A percentile compares a stretch with the other conserved stretches of the same genome.
These are phyloP conservation scores for Boletus fagicola DNA, from an alignment of 768 basidiomycete species.

Conservation along the genomic window DNA sequence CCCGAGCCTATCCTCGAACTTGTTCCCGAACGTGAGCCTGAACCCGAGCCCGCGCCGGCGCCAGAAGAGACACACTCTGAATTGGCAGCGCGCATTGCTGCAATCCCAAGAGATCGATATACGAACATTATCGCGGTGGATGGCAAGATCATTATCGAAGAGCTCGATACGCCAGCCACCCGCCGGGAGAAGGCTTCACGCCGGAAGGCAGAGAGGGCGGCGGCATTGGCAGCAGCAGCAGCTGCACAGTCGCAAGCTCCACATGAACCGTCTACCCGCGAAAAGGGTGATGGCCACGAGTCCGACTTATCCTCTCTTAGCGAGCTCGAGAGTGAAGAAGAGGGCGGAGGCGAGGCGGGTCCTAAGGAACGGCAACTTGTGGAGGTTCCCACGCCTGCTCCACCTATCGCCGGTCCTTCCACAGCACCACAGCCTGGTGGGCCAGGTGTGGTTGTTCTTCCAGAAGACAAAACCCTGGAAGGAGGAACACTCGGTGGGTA, in stretches of 20 bases:
- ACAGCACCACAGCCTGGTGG: slow-evolving; percentile 15
- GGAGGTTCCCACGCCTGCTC: not conserved
- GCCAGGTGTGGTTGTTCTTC: slow-evolving; percentile 35
- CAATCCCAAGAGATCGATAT: slow-evolving; percentile 29
- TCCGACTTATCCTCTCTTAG: slow-evolving; percentile 49
- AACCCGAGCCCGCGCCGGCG: not conserved
- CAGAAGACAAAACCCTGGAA: slow-evolving; percentile 39
- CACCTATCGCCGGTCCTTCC: slow-evolving; percentile 10
- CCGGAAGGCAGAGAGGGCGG: slow-evolving; percentile 41
- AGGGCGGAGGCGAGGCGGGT: slow-evolving; percentile 9
- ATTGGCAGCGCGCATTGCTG: slow-evolving; percentile 29
- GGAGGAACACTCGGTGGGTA: slow-evolving; percentile 65
- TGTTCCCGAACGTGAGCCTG: not conserved
- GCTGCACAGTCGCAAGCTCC: slow-evolving; percentile 7
- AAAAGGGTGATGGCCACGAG: slow-evolving; percentile 25
- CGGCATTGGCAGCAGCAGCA: slow-evolving; percentile 27
- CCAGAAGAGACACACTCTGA: slow-evolving; percentile 14
- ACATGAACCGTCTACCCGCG: not conserved
- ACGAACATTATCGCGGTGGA: slow-evolving; percentile 35
- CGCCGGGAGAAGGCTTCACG: slow-evolving; percentile 56
- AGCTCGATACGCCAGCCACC: slow-evolving; percentile 68
- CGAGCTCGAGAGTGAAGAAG: slow-evolving; percentile 38
- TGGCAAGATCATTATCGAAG: slow-evolving; percentile 64
- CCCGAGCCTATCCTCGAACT: not conserved
- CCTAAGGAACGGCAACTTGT: slow-evolving; percentile 8